phyloP scores from a whole-genome alignment of 2,329 filamentous ascomycete genomes.

The Penicillium frequentans region DNA sequence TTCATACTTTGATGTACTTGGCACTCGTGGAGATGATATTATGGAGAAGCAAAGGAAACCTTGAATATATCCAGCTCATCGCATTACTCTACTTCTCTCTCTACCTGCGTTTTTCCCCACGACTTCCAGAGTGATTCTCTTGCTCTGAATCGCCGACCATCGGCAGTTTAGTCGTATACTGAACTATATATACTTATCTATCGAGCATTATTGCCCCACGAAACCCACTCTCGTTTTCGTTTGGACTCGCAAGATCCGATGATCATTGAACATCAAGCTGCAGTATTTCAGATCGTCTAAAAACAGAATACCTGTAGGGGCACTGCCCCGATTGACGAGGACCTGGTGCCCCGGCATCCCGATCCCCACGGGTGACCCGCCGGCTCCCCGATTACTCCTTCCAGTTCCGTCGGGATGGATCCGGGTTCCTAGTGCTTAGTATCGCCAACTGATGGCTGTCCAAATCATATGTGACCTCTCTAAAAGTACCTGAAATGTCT shows the following conservation, averaged over 20 bases:
- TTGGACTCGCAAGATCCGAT: not conserved
- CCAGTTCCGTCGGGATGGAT: not conserved
- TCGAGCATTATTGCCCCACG: not conserved
- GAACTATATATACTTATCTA: not conserved
- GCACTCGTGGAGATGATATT: too few species aligned
- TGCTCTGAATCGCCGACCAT: conserved; percentile 1
- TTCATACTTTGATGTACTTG: too few species aligned
- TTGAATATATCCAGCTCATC: not conserved
- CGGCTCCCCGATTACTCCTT: conserved; percentile 1
- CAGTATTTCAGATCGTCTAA: not conserved
- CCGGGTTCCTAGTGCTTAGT: not conserved
- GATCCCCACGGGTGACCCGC: conserved; percentile 2
- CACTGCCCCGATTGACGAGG: not conserved
- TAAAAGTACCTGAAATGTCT: too few species aligned
- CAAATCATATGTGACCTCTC: not conserved
- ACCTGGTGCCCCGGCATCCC: not conserved
- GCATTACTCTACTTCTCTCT: not conserved
- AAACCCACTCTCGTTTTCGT: not conserved
- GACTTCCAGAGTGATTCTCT: not conserved
- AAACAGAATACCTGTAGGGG: not conserved
- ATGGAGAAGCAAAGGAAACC: too few species aligned
- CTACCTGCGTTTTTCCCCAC: not conserved
- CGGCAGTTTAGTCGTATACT: not conserved
- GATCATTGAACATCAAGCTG: not conserved
- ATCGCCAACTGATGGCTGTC: not conserved